Evolutionary conservation across 495 filamentous ascomycete species (phyloP).

Genomic region (Rusavskia elegans): DNA sequence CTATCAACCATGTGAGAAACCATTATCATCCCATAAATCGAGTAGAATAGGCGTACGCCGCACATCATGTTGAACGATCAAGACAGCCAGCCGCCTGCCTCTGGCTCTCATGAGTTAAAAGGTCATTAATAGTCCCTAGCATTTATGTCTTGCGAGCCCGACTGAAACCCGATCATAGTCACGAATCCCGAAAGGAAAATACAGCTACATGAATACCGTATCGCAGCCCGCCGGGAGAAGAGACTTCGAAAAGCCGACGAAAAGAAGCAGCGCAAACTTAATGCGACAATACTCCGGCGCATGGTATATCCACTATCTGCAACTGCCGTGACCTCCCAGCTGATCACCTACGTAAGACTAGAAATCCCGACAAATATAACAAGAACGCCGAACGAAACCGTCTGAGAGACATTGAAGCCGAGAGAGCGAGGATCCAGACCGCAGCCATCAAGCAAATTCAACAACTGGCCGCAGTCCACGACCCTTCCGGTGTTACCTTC

Average conservation of each 20-base stretch:
- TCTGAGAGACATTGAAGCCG: constrained; percentile 15
- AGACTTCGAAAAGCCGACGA: constrained; percentile 21
- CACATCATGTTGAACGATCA: too few relatives aligned
- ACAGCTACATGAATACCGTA: constrained; percentile 17
- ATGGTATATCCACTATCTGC: constrained; percentile 9
- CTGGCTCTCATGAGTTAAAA: too few relatives aligned
- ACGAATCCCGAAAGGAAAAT: constrained; percentile 19
- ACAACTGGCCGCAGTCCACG: constrained; percentile 17
- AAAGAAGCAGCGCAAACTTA: constrained; percentile 21
- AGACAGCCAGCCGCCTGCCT: too few relatives aligned
- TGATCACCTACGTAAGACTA: constrained; percentile 8
- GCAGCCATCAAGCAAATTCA: constrained; percentile 19
- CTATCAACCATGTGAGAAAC: too few relatives aligned
- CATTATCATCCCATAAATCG: too few relatives aligned
- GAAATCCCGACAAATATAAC: constrained; percentile 21
- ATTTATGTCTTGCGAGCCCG: too few relatives aligned
- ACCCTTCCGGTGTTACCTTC: constrained; percentile 18
- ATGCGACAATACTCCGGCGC: constrained; percentile 20
- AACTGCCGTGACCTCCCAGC: not conserved
- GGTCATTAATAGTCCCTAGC: too few relatives aligned
- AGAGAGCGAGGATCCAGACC: constrained; percentile 15
- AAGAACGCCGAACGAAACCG: constrained; percentile 23
- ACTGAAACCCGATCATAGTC: constrained; percentile 2
- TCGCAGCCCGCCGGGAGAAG: constrained; percentile 21
- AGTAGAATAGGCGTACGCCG: too few relatives aligned